Percentiles rank a stretch among this genome's conserved stretches.
Evolutionary conservation across 306 rosid genomes (phyloP).

Genomic region (Glycine tomentella): DNA sequence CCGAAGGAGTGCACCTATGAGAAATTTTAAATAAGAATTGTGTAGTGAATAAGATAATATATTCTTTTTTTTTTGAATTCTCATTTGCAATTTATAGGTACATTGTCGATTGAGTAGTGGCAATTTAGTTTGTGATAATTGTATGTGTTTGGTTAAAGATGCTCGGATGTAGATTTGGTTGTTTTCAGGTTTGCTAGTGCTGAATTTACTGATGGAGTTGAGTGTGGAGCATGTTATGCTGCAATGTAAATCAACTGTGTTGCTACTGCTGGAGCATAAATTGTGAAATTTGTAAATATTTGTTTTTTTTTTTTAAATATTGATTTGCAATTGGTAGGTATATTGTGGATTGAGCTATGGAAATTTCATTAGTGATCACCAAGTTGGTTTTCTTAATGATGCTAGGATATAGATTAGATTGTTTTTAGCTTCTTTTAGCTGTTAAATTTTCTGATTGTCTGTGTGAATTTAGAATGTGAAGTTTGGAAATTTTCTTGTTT

Average conservation of each 20-base stretch:
- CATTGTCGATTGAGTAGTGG: slow-evolving; percentile 16
- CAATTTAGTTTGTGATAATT: background rate
- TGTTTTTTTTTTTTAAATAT: background rate
- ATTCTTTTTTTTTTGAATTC: no score
- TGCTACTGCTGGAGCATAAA: background rate
- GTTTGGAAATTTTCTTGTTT: background rate
- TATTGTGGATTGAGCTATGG: slow-evolving; percentile 8
- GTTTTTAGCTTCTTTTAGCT: slow-evolving; percentile 7
- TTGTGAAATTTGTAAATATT: background rate
- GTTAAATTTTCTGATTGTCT: background rate
- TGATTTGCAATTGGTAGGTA: background rate
- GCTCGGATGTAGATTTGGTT: background rate
- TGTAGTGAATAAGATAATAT: no score
- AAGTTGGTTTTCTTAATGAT: slow-evolving; percentile 19
- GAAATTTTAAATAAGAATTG: no score
- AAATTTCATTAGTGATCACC: background rate
- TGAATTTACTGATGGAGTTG: background rate
- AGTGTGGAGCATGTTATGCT: background rate
- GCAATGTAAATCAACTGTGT: background rate
- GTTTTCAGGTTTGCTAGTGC: background rate
- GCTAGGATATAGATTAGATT: background rate
- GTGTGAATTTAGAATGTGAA: background rate
- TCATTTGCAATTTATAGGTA: background rate
- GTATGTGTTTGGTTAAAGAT: background rate
- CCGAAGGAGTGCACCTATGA: no score